Evolutionary conservation across 805 yeast species (phyloP).

Genomic region (Ogataea minuta): DNA sequence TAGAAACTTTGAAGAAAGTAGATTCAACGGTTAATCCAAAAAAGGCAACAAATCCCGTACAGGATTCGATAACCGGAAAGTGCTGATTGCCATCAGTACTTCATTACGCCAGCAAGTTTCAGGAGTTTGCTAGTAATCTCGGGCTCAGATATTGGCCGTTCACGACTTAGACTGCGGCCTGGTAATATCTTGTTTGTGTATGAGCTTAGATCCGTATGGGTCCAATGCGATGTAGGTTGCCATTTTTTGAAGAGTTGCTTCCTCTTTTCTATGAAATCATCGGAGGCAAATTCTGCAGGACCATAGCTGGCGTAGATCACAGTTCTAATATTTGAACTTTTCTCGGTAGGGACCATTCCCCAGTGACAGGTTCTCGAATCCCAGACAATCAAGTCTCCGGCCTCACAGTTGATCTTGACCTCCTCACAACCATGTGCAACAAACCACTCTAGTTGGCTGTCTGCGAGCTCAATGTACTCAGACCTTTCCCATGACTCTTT

Average conservation of each 20-base stretch:
- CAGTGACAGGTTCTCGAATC: slow-evolving; percentile 34
- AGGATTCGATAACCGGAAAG: too few species aligned
- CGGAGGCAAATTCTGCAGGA: slow-evolving; percentile 34
- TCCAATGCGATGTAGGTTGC: slow-evolving; percentile 33
- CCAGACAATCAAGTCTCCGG: slow-evolving; percentile 36
- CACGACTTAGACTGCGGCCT: slow-evolving; percentile 25
- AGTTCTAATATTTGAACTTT: slow-evolving; percentile 27
- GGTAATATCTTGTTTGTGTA: background rate
- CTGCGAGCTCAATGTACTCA: slow-evolving; percentile 21
- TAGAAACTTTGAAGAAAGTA: too few species aligned
- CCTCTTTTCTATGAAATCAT: slow-evolving; percentile 23
- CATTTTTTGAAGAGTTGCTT: slow-evolving; percentile 24
- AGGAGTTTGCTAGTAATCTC: slow-evolving; percentile 25
- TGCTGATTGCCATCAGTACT: too few species aligned
- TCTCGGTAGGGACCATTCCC: slow-evolving; percentile 30
- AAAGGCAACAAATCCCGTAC: too few species aligned
- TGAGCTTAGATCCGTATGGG: slow-evolving; percentile 26
- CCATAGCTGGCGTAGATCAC: slow-evolving; percentile 31
- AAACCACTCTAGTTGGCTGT: slow-evolving; percentile 28
- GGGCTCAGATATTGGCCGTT: slow-evolving; percentile 14
- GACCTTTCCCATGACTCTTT: slow-evolving; percentile 23
- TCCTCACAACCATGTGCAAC: slow-evolving; percentile 26
- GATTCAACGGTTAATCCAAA: too few species aligned
- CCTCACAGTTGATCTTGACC: slow-evolving; percentile 29
- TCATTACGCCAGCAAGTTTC: slow-evolving; percentile 27